Percentiles rank a stretch among this genome's conserved stretches.
These are phyloP conservation scores for Gyromitra esculenta DNA, from an alignment of 2,329 filamentous ascomycete species.

Conservation along the genomic window DNA sequence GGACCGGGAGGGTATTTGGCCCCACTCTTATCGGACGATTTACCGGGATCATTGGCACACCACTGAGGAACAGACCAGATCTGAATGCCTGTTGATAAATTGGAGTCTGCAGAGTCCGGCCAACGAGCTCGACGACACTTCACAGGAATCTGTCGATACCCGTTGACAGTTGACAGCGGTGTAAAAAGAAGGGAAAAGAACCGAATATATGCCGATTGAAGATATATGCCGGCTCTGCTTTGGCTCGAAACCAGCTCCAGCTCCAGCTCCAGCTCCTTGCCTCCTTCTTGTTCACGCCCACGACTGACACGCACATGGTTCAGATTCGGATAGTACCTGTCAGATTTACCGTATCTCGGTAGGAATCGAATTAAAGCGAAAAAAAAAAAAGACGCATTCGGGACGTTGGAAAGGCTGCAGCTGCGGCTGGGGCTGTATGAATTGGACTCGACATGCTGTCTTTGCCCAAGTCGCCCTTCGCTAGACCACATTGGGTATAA, in stretches of 20 bases:
- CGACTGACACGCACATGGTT: conserved; percentile 4
- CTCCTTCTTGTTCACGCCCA: not conserved
- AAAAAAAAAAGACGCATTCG: conserved; percentile 4
- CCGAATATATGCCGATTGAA: not conserved
- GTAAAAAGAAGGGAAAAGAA: not conserved
- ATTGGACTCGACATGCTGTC: conserved; percentile 19
- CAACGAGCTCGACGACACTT: conserved; percentile 2
- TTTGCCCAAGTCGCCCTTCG: conserved; percentile 14
- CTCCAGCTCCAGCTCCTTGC: not conserved
- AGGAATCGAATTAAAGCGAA: not conserved
- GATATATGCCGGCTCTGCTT: not conserved
- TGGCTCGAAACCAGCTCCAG: not conserved
- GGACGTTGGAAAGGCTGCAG: not conserved
- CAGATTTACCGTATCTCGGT: conserved; percentile 13
- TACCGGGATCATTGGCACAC: conserved; percentile 11
- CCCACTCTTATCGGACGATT: conserved; percentile 33
- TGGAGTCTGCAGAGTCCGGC: not conserved
- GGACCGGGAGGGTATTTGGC: conserved; percentile 13
- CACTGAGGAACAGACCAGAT: conserved; percentile 7
- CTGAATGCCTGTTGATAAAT: not conserved
- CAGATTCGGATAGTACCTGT: conserved; percentile 19
- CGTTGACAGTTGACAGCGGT: not conserved
- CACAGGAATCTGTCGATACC: conserved; percentile 20
- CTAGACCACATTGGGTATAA: conserved; percentile 16
- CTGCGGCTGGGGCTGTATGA: conserved; percentile 5